phyloP scores from a whole-genome alignment of 371 early-diverging fungal genomes.

The Apophysomyces elegans region DNA sequence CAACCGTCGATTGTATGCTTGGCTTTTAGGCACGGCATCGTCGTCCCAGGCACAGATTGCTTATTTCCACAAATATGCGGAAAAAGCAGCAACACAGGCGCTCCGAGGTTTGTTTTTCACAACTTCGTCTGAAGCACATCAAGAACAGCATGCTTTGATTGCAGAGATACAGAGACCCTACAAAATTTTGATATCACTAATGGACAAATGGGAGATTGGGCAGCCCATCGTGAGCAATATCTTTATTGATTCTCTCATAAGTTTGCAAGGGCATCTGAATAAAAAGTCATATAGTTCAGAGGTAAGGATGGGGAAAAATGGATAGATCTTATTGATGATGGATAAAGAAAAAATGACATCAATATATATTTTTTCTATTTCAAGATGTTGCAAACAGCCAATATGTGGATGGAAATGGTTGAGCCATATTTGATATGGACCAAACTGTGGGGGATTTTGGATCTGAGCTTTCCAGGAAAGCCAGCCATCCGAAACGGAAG shows the following conservation, averaged over 20 bases:
- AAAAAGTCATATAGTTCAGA: conserved; percentile 42
- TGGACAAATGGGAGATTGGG: conserved; percentile 89
- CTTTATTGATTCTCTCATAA: conserved; percentile 72
- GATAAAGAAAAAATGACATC: background rate
- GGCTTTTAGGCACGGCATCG: conserved; percentile 71
- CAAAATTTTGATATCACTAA: conserved; percentile 80
- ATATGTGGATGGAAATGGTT: conserved; percentile 88
- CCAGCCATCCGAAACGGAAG: background rate
- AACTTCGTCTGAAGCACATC: conserved; percentile 20
- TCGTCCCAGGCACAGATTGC: conserved; percentile 35
- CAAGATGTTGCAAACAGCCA: conserved; percentile 76
- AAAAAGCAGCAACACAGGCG: conserved; percentile 51
- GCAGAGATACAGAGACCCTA: conserved; percentile 72
- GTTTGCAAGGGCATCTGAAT: conserved; percentile 60
- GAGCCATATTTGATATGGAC: conserved; percentile 85
- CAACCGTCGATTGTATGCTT: conserved; percentile 88
- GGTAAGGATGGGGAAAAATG: conserved; percentile 29
- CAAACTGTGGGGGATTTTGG: conserved; percentile 64
- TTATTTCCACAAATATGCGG: conserved; percentile 44
- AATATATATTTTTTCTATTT: background rate
- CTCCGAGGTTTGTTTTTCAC: conserved; percentile 59
- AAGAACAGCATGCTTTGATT: conserved; percentile 28
- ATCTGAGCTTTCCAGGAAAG: conserved; percentile 49
- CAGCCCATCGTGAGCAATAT: conserved; percentile 73
- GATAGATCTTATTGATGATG: too few species aligned